A percentile compares a stretch with the other conserved stretches of the same genome.
These are phyloP conservation scores for Gynochthodes officinalis DNA, from an alignment of 257 asterid genomes.

Conservation along the genomic window DNA sequence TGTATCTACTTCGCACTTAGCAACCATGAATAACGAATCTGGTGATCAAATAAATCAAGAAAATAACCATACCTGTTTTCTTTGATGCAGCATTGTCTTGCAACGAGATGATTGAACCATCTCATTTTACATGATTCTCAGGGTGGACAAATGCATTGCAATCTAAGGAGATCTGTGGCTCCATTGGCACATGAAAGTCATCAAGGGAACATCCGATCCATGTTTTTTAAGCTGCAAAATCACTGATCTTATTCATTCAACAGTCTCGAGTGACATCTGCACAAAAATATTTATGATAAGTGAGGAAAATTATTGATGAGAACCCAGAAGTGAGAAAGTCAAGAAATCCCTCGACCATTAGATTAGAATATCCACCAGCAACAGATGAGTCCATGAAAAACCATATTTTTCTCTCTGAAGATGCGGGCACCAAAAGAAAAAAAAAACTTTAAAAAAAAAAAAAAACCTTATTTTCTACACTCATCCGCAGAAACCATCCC, in stretches of 20 bases:
- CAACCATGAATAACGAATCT: background rate
- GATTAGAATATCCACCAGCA: background rate
- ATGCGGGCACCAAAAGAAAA: background rate
- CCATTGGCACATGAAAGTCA: slow-evolving; percentile 46
- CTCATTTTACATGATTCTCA: slow-evolving; percentile 43
- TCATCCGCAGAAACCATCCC: background rate
- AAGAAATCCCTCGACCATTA: background rate
- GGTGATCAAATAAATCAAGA: slow-evolving; percentile 4
- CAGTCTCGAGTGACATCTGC: background rate
- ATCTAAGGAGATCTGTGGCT: slow-evolving; percentile 53
- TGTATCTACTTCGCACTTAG: background rate
- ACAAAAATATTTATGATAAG: background rate
- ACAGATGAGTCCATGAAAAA: background rate
- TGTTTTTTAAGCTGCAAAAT: slow-evolving; percentile 8
- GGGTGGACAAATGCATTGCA: slow-evolving; percentile 39
- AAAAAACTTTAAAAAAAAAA: no score
- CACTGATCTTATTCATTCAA: background rate
- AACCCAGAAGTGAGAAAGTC: background rate
- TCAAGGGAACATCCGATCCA: slow-evolving; percentile 20
- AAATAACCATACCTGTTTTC: slow-evolving; percentile 47
- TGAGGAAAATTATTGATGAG: background rate
- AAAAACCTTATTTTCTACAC: background rate
- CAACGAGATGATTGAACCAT: slow-evolving; percentile 42
- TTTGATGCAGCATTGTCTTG: slow-evolving; percentile 47
- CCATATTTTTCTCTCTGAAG: background rate